A percentile compares a stretch with the other conserved stretches of the same genome.
Evolutionary conservation across 495 filamentous ascomycete species (phyloP).

Genomic region (Xylaria grammica): DNA sequence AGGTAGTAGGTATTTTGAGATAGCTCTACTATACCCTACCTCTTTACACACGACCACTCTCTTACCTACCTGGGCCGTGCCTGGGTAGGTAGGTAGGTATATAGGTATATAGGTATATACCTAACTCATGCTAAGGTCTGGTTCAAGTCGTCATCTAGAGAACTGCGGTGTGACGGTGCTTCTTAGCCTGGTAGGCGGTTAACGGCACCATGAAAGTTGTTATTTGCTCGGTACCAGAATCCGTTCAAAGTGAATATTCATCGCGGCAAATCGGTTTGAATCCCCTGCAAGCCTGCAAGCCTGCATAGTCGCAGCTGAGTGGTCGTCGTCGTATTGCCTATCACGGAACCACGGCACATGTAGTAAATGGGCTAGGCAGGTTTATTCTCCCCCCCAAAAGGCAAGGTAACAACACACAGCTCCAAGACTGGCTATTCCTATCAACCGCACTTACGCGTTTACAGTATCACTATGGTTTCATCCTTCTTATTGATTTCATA

Average conservation of each 20-base stretch:
- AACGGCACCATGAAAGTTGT: slow-evolving; percentile 18
- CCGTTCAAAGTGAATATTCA: slow-evolving; percentile 19
- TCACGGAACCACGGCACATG: slow-evolving; percentile 27
- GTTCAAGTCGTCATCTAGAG: slow-evolving; percentile 3
- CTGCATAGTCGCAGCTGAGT: slow-evolving; percentile 14
- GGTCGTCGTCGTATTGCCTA: slow-evolving; percentile 11
- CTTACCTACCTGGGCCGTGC: too few relatives aligned
- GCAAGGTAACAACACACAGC: slow-evolving; percentile 4
- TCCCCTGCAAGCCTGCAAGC: slow-evolving; percentile 25
- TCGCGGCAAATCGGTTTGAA: slow-evolving; percentile 25
- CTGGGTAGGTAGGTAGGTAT: too few relatives aligned
- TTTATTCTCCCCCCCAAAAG: background rate
- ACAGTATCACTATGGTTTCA: slow-evolving; percentile 19
- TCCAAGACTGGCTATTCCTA: background rate
- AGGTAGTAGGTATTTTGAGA: too few relatives aligned
- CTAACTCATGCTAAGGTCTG: too few relatives aligned
- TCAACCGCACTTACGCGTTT: background rate
- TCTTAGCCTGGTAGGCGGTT: slow-evolving; percentile 19
- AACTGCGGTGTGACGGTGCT: slow-evolving; percentile 14
- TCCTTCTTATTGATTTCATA: slow-evolving; percentile 4
- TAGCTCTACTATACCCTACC: too few relatives aligned
- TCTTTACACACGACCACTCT: too few relatives aligned
- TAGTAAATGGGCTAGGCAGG: background rate
- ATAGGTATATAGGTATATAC: too few relatives aligned
- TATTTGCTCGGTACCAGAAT: slow-evolving; percentile 22